Base-by-base conservation (phyloP, 331 rosid genomes). In the Phaseolus coccineus region DNA sequence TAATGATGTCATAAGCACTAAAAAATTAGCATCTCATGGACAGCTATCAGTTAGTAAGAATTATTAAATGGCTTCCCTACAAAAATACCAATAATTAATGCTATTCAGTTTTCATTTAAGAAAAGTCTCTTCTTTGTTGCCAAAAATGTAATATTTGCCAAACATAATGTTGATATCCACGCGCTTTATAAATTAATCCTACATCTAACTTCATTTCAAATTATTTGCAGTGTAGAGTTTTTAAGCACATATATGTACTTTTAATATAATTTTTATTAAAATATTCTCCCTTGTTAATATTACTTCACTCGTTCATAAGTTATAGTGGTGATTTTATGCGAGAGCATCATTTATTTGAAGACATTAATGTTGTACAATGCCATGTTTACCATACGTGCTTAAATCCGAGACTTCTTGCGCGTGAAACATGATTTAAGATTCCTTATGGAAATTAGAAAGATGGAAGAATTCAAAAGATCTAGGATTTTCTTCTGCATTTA, bases 71-170 rank as follows among this genome's bases (percentile, higher is more conserved):
- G 57, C 28, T 71, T 68, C 31, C 65, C 48, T 66, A 58, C 46
- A 73, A 58, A 77, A 58, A 67, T 65, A 75, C 33, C 77, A 85
- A 83, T 40, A 73, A 78, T 66, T 48, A 67, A 61, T 66, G 33
- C 71, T 10, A 39, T 39, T 66, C 7, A 19, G 4, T 40, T 40
- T 65, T 66, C 31, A 37, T 8, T 12, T 6, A 64, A 1, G 25
- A 64, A 9, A 62, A 16, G 67, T 6, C 39, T 55, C 8, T 73
- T 33, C 66, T 47, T 6, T 52, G 46, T 71, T 40, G 30, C 31
- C 76, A 72, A 39, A 14, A 72, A 39, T 77, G 55, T 61, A 69
- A 77, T 33, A 5, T 28, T 48, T 47, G 55, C 35, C 58, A 5
- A 15, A 13, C 30, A 47, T 48, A 39, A 4, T 62, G 24, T 62